Evolutionary conservation across 2,329 filamentous ascomycete genomes (phyloP).

Genomic region (Talaromyces islandicus): DNA sequence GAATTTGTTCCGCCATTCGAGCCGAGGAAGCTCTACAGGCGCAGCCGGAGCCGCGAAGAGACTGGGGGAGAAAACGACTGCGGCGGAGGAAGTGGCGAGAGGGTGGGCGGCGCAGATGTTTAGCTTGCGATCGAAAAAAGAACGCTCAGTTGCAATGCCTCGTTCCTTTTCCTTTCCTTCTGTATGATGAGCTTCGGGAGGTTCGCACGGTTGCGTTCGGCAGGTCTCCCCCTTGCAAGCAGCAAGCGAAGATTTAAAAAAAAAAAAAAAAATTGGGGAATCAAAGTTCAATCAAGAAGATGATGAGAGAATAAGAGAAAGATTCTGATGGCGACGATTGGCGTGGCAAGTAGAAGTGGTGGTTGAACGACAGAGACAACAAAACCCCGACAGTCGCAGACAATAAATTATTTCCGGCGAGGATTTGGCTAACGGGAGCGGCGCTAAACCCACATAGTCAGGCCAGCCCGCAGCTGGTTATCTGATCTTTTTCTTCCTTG

Average conservation of each 20-base stretch:
- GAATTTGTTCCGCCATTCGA: conserved; percentile 39
- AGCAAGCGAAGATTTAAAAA: neutral
- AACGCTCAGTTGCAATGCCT: neutral
- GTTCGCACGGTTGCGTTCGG: neutral
- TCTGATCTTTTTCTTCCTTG: neutral
- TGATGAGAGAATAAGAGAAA: neutral
- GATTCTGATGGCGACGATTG: neutral
- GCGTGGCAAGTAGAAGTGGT: neutral
- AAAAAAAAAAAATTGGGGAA: neutral
- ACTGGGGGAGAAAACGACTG: neutral
- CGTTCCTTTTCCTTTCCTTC: neutral
- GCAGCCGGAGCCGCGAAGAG: conserved; percentile 26
- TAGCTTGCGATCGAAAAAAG: neutral
- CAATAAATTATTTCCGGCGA: neutral
- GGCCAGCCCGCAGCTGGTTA: neutral
- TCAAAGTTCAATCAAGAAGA: neutral
- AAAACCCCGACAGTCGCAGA: neutral
- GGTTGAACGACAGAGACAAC: neutral
- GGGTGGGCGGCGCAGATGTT: neutral
- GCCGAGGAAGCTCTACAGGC: conserved; percentile 19
- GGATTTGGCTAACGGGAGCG: neutral
- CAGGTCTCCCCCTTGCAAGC: neutral
- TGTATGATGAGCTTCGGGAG: neutral
- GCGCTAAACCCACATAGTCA: neutral
- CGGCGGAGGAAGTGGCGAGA: neutral